Conservation (phyloP, 768 basidiomycete species). For the Mycena belliarum region DNA sequence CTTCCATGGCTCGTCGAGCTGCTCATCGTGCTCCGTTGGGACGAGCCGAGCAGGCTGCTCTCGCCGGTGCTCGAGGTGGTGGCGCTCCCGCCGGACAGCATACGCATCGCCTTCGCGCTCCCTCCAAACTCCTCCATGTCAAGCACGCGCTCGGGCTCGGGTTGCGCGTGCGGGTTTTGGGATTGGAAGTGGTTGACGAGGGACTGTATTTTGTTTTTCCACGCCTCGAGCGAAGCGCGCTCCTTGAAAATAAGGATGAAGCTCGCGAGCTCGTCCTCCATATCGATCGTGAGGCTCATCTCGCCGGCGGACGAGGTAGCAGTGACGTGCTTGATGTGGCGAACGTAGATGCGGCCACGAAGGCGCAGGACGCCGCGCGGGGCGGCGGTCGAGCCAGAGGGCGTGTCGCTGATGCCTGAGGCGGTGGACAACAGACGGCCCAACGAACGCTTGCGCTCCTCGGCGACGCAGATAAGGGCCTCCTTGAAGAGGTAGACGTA, state of each 20-base stretch:
- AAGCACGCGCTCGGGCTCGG: conserved; percentile 41
- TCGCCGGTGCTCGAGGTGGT: conserved; percentile 67
- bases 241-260: conserved; percentile 97
- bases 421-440: conserved; percentile 72
- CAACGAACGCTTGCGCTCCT: conserved; percentile 87
- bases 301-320: conserved; percentile 79
- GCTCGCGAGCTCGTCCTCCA: conserved; percentile 96
- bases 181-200: conserved; percentile 74
- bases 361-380: conserved; percentile 78
- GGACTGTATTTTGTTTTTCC: conserved; percentile 80
- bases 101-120: conserved; percentile 72
- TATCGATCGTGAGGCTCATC: conserved; percentile 93
- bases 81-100: conserved; percentile 75
- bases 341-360: conserved; percentile 94
- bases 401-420: conserved; percentile 53
- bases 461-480: conserved; percentile 96
- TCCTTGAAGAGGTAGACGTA: conserved; percentile 97
- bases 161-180: conserved; percentile 40
- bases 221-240: conserved; percentile 82
- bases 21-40: conserved; percentile 66
- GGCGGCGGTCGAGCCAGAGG: conserved; percentile 43
- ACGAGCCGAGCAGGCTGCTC: conserved; percentile 61
- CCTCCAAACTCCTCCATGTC: conserved; percentile 80
- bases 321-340: conserved; percentile 88
- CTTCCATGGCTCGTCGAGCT: conserved; percentile 76